phyloP scores from a whole-genome alignment of 1,284 basidiomycete species.

The Fomitiporia mediterranea region DNA sequence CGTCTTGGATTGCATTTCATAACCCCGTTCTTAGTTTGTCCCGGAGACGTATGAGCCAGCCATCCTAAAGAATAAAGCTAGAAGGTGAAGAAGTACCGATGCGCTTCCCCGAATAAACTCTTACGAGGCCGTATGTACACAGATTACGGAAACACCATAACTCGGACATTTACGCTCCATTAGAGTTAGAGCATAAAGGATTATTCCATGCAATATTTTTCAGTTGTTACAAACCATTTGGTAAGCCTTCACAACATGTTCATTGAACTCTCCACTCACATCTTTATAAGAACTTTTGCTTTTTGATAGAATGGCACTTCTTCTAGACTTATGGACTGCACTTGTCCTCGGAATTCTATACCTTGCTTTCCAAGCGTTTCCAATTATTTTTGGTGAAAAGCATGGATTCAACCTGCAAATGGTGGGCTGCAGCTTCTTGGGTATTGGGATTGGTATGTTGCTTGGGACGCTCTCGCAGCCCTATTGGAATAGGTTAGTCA shows the following conservation, averaged over 20 bases:
- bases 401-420: slow-evolving; percentile 59
- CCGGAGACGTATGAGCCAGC: slow-evolving; percentile 76
- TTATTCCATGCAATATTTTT: slow-evolving; percentile 43
- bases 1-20: background rate
- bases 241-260: slow-evolving; percentile 39
- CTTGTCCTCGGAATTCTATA: slow-evolving; percentile 74
- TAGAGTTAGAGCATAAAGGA: slow-evolving; percentile 24
- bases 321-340: slow-evolving; percentile 58
- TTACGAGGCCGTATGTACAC: too few species aligned
- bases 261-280: background rate
- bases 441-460: slow-evolving; percentile 67
- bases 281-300: slow-evolving; percentile 54
- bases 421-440: slow-evolving; percentile 66
- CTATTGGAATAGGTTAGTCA: slow-evolving; percentile 56
- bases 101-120: too few species aligned
- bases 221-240: slow-evolving; percentile 67
- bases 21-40: slow-evolving; percentile 38
- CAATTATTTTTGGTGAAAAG: slow-evolving; percentile 58
- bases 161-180: slow-evolving; percentile 37
- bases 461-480: slow-evolving; percentile 52
- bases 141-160: slow-evolving; percentile 37
- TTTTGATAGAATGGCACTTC: slow-evolving; percentile 71
- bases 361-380: slow-evolving; percentile 68
- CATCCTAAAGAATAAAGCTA: slow-evolving; percentile 55
- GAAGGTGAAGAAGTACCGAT: too few species aligned